These are phyloP conservation scores for Clavispora santaluciae DNA, from an alignment of 805 yeast genomes.

Conservation along the genomic window DNA sequence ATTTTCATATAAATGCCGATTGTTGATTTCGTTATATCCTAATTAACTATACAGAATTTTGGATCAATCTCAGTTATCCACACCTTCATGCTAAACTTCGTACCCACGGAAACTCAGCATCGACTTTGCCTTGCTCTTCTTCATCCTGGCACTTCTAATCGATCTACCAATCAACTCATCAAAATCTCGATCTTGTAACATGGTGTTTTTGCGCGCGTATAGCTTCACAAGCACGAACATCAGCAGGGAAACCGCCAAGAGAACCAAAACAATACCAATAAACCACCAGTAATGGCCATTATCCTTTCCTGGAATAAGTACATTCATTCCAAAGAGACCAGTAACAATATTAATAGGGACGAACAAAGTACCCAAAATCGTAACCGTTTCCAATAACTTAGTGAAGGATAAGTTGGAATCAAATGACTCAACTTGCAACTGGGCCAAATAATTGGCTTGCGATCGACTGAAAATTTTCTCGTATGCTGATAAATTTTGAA, in stretches of 20 bases:
- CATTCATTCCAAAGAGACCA: constrained; percentile 3
- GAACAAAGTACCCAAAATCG: constrained; percentile 1
- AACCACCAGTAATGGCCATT: neutral
- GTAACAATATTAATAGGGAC: neutral
- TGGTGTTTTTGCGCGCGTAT: neutral
- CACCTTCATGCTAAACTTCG: neutral
- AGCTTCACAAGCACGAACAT: neutral
- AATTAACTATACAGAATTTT: too few relatives aligned
- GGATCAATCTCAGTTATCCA: too few relatives aligned
- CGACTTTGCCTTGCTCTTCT: neutral
- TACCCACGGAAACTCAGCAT: neutral
- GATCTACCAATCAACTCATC: neutral
- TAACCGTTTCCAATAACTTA: neutral
- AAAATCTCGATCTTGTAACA: neutral
- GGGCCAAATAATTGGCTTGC: constrained; percentile 2
- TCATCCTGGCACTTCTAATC: neutral
- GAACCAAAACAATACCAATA: neutral
- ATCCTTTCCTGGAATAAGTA: neutral
- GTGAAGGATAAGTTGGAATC: neutral
- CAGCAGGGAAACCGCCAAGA: neutral
- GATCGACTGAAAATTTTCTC: constrained; percentile 2
- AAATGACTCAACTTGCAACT: constrained; percentile 3
- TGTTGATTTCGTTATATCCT: too few relatives aligned
- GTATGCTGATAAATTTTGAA: neutral
- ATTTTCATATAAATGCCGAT: too few relatives aligned